Conservation (phyloP, 257 asterid species). For the Scutellaria minor region DNA sequence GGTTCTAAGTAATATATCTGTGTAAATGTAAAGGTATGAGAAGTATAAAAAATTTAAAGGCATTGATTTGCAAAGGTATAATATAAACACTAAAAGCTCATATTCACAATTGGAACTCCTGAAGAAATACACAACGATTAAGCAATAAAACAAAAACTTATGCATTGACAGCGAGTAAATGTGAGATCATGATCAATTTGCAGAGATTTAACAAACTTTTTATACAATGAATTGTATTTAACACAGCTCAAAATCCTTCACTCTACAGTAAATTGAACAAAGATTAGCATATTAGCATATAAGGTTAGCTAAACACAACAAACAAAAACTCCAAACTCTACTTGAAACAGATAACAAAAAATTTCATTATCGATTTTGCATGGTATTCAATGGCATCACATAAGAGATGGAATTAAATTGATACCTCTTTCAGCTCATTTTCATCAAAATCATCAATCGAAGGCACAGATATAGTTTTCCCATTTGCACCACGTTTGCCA, state of each 20-base stretch:
- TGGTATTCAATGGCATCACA: background rate
- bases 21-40: too few species aligned
- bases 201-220: background rate
- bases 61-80: too few species aligned
- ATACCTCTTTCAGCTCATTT: conserved; percentile 82
- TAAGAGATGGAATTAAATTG: background rate
- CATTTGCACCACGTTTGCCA: conserved; percentile 54
- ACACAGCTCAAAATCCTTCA: background rate
- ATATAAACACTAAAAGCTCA: too few species aligned
- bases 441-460: conserved; percentile 82
- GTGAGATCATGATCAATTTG: too few species aligned
- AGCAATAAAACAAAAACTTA: too few species aligned
- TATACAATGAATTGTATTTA: background rate
- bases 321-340: conserved; percentile 3
- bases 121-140: too few species aligned
- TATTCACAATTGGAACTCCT: too few species aligned
- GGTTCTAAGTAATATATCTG: too few species aligned
- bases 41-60: too few species aligned
- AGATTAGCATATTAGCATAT: background rate
- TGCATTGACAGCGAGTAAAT: too few species aligned
- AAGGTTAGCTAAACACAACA: conserved; percentile 16
- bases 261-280: background rate
- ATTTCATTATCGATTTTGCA: background rate
- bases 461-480: conserved; percentile 59
- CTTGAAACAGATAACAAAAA: background rate